Percentiles rank a stretch among this genome's conserved stretches.
phyloP scores from a whole-genome alignment of 768 basidiomycete genomes.

The Crassisporium funariophilum region DNA sequence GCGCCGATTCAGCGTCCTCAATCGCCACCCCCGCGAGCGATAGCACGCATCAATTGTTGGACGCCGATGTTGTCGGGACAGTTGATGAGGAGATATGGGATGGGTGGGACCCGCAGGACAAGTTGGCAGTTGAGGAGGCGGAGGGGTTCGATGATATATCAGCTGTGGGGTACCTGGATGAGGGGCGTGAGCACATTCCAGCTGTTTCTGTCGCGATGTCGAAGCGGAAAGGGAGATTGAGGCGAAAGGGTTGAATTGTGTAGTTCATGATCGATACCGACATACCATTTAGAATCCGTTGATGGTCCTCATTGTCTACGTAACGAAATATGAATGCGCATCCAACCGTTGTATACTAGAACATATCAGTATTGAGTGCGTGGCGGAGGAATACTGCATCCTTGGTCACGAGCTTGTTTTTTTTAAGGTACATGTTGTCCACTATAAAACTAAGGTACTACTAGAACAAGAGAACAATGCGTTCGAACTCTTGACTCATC shows the following conservation, averaged over 20 bases:
- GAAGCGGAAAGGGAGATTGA: conserved; percentile 3
- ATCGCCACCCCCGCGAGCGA: conserved; percentile 42
- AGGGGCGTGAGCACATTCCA: no score
- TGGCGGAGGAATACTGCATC: no score
- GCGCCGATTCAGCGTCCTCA: conserved; percentile 29
- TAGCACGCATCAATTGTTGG: conserved; percentile 33
- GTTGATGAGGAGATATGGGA: conserved; percentile 36
- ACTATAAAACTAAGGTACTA: no score
- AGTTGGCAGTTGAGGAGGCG: conserved; percentile 49
- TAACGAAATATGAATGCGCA: no score
- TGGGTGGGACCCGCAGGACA: conserved; percentile 49
- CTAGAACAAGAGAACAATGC: no score
- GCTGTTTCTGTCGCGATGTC: not conserved
- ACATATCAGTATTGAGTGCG: no score
- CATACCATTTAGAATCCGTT: conserved; percentile 7
- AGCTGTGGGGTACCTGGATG: conserved; percentile 1
- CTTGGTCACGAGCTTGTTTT: no score
- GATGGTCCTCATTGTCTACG: no score
- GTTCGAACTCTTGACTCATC: no score
- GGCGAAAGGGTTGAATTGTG: no score
- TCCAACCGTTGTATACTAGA: no score
- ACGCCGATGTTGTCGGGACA: conserved; percentile 32
- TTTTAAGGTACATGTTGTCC: no score
- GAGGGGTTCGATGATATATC: conserved; percentile 51
- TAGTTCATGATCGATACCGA: not conserved